Evolutionary conservation across 1,139 yeast genomes (phyloP), one percentile per base, ranked within the genome.

Genomic region (Suhomyces bolitotheri): DNA sequence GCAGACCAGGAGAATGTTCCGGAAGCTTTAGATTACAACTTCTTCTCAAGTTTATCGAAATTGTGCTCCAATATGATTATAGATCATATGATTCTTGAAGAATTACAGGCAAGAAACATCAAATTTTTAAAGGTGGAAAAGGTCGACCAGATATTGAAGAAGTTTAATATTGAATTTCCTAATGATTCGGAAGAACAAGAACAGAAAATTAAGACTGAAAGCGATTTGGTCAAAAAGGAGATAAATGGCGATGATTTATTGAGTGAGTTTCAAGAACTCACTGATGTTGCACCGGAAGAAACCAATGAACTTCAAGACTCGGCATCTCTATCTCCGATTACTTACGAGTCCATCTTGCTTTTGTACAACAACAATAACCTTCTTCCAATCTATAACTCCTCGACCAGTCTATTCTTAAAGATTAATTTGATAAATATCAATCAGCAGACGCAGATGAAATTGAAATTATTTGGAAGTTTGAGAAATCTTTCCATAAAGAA

Each of bases 21-120:
- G 5, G 20, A 21, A 2, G 26, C 55, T 42, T 50, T 72, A 51
- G 64, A 73, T 19, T 80, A 78, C 49, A 64, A 64, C 31, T 76
- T 73, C 42, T 73, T 82, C 39, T 60, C 66, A 34, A 58, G 64
- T 2, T 57, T 82, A 27, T 70, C 82, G 10, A 71, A 69, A 22
- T 51, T 70, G 9, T 73, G 84, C 20, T 71, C 83, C 3, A 79
- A 80, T 38, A 73, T 71, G 60, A 73, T 83, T 34, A 71, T 82
- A 34, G 77, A 80, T 41, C 83, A 82, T 45, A 69, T 82, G 66
- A 69, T 83, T 5, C 65, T 78, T 12, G 82, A 78, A 46, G 88
- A 84, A 40, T 64, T 83, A 41, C 68, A 66, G 22, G 49, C 48
- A 11, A 63, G 66, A 41, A 62, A 65, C 1, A 65, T 77, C 34